Base-by-base conservation (phyloP, 768 basidiomycete genomes). In the Leccinum pellstonianum region DNA sequence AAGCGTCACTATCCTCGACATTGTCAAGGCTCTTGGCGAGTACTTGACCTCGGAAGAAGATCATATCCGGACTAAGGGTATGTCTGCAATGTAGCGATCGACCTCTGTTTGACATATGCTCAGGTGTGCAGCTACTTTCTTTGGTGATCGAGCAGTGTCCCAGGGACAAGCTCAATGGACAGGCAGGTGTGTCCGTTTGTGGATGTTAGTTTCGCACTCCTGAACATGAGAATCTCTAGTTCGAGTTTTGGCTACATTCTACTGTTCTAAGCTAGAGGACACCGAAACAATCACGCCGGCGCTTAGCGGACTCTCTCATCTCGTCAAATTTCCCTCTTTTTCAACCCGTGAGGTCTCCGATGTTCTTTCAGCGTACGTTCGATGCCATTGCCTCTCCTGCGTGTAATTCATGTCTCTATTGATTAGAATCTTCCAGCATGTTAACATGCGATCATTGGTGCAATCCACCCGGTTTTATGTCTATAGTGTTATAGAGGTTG, bases 11-110 rank as follows among this genome's bases (percentile, higher is more conserved):
- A 77, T 97, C 14, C 77, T 95, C 5, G 82, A 87, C 62, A 76
- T 98, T 21, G 92, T 98, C 37, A 94, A 92, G 69, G 86, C 87
- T 25, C 81, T 97, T 0, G 93, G 93, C 46, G 88, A 91, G 64
- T 94, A 90, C 68, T 78, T 99, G 14, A 95, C 92, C 0, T 86
- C 92, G 2, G 91, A 95, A 58, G 90, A 96, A 56, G 91, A 88
- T 65, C 77, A 80, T 4, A 73, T 89, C 11, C 82, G 96, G 29
- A 83, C 84, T 9, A 93, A 93, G 79, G 96, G 96, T 93, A 60
- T 50, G 56, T 52, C 60, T 47, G 48, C 37, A 25, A 23, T 38
- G 35, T 19, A 66, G 43, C 48, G 52, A 52, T 21, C 3, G 23
- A 46, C 53, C 9, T 54, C 43, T 29, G 55, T 62, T 17, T 25